These are phyloP conservation scores for Dendrothele bispora DNA, from an alignment of 768 basidiomycete species.

Conservation along the genomic window DNA sequence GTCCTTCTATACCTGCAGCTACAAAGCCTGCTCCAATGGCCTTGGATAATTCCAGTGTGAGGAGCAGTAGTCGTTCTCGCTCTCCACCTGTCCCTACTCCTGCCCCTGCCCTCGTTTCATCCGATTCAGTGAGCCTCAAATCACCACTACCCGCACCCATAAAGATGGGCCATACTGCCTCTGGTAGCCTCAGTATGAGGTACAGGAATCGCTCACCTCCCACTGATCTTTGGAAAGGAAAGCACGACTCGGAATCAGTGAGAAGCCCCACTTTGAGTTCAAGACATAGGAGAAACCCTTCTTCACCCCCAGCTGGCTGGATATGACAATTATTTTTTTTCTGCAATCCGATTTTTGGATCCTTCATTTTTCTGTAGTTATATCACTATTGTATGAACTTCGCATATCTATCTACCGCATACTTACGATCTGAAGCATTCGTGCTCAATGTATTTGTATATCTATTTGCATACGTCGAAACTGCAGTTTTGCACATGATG, in stretches of 20 bases:
- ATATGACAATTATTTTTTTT: conserved; percentile 30
- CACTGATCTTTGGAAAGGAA: conserved; percentile 44
- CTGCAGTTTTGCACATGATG: too few relatives aligned
- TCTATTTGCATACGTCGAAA: too few relatives aligned
- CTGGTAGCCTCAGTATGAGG: conserved; percentile 18
- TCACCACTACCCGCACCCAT: conserved; percentile 14
- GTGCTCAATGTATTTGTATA: too few relatives aligned
- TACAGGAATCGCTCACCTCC: conserved; percentile 30
- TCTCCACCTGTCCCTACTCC: too few relatives aligned
- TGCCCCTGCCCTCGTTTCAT: too few relatives aligned
- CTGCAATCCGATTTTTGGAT: conserved; percentile 20
- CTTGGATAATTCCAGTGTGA: too few relatives aligned
- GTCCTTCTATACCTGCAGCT: too few relatives aligned
- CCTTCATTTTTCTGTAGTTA: conserved; percentile 2
- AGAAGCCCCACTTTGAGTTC: conserved; percentile 24
- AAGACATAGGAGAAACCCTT: conserved; percentile 4
- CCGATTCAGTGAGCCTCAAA: conserved; percentile 31
- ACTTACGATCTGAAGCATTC: too few relatives aligned
- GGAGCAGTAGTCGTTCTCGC: too few relatives aligned
- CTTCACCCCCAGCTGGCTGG: conserved; percentile 48
- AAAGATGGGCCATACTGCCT: conserved; percentile 14
- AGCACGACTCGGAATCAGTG: conserved; percentile 25
- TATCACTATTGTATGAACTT: conserved; percentile 6
- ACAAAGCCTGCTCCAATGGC: too few relatives aligned
- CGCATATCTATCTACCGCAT: not conserved